Percentiles rank a stretch among this genome's conserved stretches.
Evolutionary conservation across 148 eudicot genomes (phyloP).

Genomic region (Hydrangea macrophylla): DNA sequence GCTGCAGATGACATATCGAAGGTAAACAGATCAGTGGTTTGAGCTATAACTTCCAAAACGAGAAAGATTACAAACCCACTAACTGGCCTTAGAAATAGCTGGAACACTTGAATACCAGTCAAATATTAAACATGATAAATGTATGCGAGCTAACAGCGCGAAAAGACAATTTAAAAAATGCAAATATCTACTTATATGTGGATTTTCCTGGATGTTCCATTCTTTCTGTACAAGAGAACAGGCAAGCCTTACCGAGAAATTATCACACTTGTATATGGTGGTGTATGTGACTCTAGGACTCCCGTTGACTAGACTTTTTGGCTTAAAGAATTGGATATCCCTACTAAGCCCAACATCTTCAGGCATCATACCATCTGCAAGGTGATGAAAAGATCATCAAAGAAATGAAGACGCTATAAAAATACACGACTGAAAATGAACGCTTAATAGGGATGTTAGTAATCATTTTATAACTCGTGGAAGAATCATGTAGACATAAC

Average conservation of each 20-base stretch:
- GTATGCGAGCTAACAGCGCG: background rate
- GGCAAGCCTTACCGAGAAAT: constrained; percentile 50
- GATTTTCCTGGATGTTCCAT: background rate
- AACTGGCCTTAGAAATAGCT: background rate
- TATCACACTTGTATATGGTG: constrained; percentile 50
- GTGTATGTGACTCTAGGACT: constrained; percentile 52
- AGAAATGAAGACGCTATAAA: no score
- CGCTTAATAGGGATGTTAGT: background rate
- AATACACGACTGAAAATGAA: background rate
- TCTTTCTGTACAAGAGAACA: background rate
- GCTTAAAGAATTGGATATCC: constrained; percentile 58
- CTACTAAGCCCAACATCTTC: constrained; percentile 73
- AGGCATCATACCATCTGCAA: constrained; percentile 63
- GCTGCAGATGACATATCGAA: constrained; percentile 37
- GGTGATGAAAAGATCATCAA: background rate
- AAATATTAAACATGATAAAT: background rate
- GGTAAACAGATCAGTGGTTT: background rate
- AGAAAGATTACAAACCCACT: background rate
- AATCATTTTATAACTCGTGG: background rate
- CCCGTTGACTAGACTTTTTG: constrained; percentile 25
- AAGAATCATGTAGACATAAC: background rate
- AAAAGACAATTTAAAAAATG: background rate
- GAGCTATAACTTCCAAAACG: background rate
- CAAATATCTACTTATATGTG: no score
- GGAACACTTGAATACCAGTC: background rate